Conservation (phyloP, 176 grass and related monocot genomes). For the Rhynchospora tenuis region DNA sequence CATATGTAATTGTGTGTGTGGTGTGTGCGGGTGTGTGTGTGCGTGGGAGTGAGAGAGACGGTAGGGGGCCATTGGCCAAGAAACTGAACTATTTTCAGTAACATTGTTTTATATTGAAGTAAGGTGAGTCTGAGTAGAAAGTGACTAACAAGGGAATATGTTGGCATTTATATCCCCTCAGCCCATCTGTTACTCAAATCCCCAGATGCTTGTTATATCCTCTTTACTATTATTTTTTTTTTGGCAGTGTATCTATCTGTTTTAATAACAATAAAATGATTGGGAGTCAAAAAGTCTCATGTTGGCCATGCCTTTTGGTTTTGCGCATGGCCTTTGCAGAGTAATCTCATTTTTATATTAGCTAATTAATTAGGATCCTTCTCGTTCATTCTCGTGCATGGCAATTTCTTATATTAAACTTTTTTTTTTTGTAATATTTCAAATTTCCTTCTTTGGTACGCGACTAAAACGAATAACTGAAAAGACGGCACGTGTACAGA, state of each 20-base stretch:
- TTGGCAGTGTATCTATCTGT: not conserved
- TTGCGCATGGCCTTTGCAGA: not conserved
- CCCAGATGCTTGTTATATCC: not conserved
- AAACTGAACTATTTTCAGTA: conserved; percentile 2
- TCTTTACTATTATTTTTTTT: not conserved
- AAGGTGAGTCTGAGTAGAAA: conserved; percentile 16
- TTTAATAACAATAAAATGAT: conserved; percentile 14
- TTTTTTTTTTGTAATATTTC: not conserved
- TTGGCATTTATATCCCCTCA: conserved; percentile 24
- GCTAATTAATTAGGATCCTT: not conserved
- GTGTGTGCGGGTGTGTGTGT: not conserved
- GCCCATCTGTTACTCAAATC: not conserved
- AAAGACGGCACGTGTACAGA: not conserved
- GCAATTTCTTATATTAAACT: not conserved
- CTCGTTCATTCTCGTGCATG: not conserved
- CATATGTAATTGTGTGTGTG: not conserved
- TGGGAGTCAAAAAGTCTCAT: not conserved
- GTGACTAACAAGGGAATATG: conserved; percentile 29
- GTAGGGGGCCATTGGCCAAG: not conserved
- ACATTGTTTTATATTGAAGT: conserved; percentile 1
- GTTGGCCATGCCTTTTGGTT: not conserved
- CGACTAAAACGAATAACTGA: not conserved
- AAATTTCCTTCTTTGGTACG: not conserved
- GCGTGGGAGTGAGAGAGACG: not conserved
- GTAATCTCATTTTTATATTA: not conserved